phyloP scores from a whole-genome alignment of 1,284 basidiomycete genomes.

The Melampsora americana region DNA sequence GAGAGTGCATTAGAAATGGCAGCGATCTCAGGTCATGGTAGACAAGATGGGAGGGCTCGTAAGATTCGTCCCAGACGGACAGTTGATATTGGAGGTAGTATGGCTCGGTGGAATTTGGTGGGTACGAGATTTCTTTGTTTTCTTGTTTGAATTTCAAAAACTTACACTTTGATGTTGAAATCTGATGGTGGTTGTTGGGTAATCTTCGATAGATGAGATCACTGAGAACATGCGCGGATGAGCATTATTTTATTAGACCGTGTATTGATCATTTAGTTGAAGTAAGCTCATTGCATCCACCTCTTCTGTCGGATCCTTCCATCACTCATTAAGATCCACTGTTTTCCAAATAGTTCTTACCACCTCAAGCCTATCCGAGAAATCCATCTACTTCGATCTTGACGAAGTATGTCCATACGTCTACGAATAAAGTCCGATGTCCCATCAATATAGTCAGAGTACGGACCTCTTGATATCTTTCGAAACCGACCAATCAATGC shows the following conservation, averaged over 20 bases:
- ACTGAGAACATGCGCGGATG: constrained; percentile 33
- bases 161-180: neutral
- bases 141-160: neutral
- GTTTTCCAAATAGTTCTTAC: constrained; percentile 67
- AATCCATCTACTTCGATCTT: constrained; percentile 87
- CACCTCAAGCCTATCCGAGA: constrained; percentile 80
- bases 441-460: constrained; percentile 92
- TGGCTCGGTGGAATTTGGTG: constrained; percentile 36
- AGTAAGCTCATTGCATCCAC: constrained; percentile 44
- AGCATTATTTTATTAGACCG: constrained; percentile 43
- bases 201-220: constrained; percentile 29
- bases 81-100: constrained; percentile 39
- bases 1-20: constrained; percentile 42
- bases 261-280: constrained; percentile 49
- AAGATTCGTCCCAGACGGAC: constrained; percentile 41
- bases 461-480: constrained; percentile 52
- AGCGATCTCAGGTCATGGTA: constrained; percentile 35
- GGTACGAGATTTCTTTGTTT: neutral
- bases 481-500: neutral
- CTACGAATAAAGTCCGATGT: constrained; percentile 95
- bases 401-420: constrained; percentile 94
- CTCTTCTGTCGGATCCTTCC: neutral
- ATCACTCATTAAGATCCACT: constrained; percentile 34
- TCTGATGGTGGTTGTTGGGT: neutral
- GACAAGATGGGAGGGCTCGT: constrained; percentile 38